These are phyloP conservation scores for Sistotremastrum suecicum DNA, from an alignment of 768 basidiomycete genomes.

Conservation along the genomic window DNA sequence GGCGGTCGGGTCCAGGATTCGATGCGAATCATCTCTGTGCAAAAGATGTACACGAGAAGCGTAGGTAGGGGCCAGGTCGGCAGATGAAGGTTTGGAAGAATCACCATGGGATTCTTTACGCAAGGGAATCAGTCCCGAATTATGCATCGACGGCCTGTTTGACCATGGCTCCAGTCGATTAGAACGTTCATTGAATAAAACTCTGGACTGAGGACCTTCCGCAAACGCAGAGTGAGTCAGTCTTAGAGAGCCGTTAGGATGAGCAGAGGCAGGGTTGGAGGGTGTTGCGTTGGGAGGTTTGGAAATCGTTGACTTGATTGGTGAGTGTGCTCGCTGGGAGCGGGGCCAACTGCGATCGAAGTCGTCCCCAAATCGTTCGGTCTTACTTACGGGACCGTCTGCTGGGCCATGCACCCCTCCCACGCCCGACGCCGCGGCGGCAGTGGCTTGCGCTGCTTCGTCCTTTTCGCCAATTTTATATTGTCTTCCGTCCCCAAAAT, in stretches of 20 bases:
- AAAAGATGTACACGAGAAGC: too few species aligned
- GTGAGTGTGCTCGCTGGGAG: slow-evolving; percentile 22
- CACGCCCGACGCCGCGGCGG: neutral
- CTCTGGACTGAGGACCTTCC: slow-evolving; percentile 36
- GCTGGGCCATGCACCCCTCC: slow-evolving; percentile 2
- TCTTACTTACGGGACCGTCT: slow-evolving; percentile 52
- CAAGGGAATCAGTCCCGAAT: slow-evolving; percentile 15
- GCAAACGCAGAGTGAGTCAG: slow-evolving; percentile 21
- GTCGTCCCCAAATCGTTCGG: slow-evolving; percentile 85
- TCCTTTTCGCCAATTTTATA: slow-evolving; percentile 58
- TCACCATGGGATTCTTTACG: too few species aligned
- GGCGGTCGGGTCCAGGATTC: too few species aligned
- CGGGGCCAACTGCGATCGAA: slow-evolving; percentile 96
- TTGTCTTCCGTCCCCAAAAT: slow-evolving; percentile 90
- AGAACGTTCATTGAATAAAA: slow-evolving; percentile 91
- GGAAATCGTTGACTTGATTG: neutral
- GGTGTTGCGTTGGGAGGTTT: neutral
- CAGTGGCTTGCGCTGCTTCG: slow-evolving; percentile 3
- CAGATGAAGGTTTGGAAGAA: too few species aligned
- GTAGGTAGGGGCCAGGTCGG: too few species aligned
- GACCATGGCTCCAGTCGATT: slow-evolving; percentile 81
- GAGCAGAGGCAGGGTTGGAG: slow-evolving; percentile 22
- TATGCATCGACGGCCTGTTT: slow-evolving; percentile 25
- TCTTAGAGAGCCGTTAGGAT: slow-evolving; percentile 18
- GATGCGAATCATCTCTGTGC: too few species aligned